These are phyloP conservation scores for Lipomyces oligophaga DNA, from an alignment of 805 yeast genomes.

Conservation along the genomic window DNA sequence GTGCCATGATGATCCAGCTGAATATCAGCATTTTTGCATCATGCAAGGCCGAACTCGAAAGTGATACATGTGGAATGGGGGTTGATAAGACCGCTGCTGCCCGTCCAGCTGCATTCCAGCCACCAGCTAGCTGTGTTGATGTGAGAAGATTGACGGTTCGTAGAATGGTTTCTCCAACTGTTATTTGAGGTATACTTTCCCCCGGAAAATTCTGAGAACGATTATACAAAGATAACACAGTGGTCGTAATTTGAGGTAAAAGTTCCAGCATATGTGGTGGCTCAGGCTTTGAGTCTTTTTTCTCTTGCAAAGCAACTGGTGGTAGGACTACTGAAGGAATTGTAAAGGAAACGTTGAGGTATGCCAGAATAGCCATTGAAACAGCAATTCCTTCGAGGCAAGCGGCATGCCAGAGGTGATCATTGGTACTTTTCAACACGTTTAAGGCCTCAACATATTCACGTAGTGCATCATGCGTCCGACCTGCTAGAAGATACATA, in stretches of 20 bases:
- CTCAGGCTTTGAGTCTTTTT: constrained; percentile 7
- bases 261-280: constrained; percentile 27
- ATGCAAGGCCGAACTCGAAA: constrained; percentile 6
- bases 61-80: constrained; percentile 28
- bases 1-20: constrained; percentile 25
- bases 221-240: constrained; percentile 39
- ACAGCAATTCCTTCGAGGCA: constrained; percentile 79
- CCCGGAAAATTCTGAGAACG: constrained; percentile 55
- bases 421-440: constrained; percentile 58
- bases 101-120: constrained; percentile 44
- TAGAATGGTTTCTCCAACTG: constrained; percentile 66
- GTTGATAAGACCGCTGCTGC: constrained; percentile 46
- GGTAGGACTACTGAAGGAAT: constrained; percentile 36
- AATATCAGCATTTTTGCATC: constrained; percentile 28
- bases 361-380: constrained; percentile 57
- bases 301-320: constrained; percentile 6
- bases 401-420: constrained; percentile 82
- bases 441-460: constrained; percentile 71
- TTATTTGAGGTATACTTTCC: constrained; percentile 78
- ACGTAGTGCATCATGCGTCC: constrained; percentile 62
- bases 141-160: constrained; percentile 62
- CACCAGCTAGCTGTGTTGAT: constrained; percentile 48
- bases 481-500: constrained; percentile 76
- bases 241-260: constrained; percentile 27
- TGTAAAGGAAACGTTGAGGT: constrained; percentile 48